Conservation (phyloP, 2,329 filamentous ascomycete species). For the Coniochaeta sp. region DNA sequence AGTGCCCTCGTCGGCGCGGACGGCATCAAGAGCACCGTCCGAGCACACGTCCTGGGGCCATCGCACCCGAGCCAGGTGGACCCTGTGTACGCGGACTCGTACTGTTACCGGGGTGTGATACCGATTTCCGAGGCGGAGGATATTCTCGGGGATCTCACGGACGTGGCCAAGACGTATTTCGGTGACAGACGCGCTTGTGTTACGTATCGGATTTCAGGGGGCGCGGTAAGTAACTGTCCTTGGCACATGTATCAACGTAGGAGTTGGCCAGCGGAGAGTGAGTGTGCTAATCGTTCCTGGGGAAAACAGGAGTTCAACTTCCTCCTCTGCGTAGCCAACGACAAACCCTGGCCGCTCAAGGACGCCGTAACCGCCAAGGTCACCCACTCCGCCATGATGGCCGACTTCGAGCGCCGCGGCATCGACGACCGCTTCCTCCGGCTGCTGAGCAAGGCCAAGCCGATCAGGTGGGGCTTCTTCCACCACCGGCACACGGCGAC, state of each 20-base stretch:
- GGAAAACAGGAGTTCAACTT: no score
- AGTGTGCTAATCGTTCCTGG: no score
- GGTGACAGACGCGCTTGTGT: slow-evolving; percentile 2
- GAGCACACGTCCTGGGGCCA: slow-evolving; percentile 16
- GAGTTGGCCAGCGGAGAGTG: no score
- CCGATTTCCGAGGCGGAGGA: slow-evolving; percentile 18
- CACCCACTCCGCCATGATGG: slow-evolving; percentile 4
- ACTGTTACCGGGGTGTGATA: slow-evolving; percentile 22
- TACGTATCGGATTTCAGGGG: slow-evolving; percentile 9
- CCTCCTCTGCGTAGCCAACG: slow-evolving; percentile 5
- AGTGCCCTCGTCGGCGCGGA: slow-evolving; percentile 20
- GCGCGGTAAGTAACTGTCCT: no score
- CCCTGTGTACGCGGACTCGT: slow-evolving; percentile 20
- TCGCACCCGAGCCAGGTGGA: slow-evolving; percentile 16
- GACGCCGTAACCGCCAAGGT: neutral
- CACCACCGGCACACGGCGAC: slow-evolving; percentile 7
- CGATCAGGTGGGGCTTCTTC: neutral
- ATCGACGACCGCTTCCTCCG: neutral
- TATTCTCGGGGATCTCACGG: slow-evolving; percentile 18
- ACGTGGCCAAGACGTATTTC: slow-evolving; percentile 7
- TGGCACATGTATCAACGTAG: no score
- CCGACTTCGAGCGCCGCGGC: neutral
- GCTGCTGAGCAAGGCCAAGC: neutral
- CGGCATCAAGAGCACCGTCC: slow-evolving; percentile 19
- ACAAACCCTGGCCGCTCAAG: slow-evolving; percentile 2